These are phyloP conservation scores for Tolypocladium nubicola DNA, from an alignment of 2,329 filamentous ascomycete genomes.

Conservation along the genomic window DNA sequence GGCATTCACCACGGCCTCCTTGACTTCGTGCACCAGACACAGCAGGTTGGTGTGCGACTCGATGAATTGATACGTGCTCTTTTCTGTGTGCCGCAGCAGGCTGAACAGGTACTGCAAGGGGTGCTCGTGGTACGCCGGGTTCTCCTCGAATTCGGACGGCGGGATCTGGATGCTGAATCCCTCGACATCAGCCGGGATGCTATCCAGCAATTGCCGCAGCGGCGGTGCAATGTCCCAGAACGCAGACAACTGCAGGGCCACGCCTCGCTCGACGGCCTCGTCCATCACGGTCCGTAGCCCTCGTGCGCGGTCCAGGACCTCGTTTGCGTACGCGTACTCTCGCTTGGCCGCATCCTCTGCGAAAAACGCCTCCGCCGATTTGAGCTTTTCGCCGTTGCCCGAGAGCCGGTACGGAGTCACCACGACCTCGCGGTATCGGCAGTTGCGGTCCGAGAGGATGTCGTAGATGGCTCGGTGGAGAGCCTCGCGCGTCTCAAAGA, in stretches of 20 bases:
- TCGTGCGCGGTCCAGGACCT: conserved; percentile 61
- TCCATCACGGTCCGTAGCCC: conserved; percentile 73
- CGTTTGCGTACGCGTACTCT: conserved; percentile 57
- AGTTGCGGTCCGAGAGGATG: conserved; percentile 72
- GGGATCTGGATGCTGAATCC: conserved; percentile 70
- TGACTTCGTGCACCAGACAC: conserved; percentile 84
- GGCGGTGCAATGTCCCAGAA: conserved; percentile 97
- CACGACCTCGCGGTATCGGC: conserved; percentile 77
- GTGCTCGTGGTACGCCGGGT: conserved; percentile 67
- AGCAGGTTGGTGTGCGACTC: conserved; percentile 87
- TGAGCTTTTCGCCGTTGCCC: conserved; percentile 68
- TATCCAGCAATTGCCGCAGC: conserved; percentile 66
- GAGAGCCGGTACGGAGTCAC: conserved; percentile 68
- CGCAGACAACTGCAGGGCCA: conserved; percentile 82
- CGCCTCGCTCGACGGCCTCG: conserved; percentile 73
- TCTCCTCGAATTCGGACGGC: conserved; percentile 69
- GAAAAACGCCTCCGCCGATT: conserved; percentile 74
- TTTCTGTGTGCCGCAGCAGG: conserved; percentile 76
- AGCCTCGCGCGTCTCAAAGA: conserved; percentile 86
- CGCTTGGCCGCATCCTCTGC: conserved; percentile 65
- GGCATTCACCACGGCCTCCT: conserved; percentile 63
- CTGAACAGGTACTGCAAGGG: conserved; percentile 87
- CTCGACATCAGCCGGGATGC: conserved; percentile 52
- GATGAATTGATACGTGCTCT: conserved; percentile 93
- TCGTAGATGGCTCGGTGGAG: conserved; percentile 80